Conservation (phyloP, 495 filamentous ascomycete species). For the Hyaloscypha hepaticicola region DNA sequence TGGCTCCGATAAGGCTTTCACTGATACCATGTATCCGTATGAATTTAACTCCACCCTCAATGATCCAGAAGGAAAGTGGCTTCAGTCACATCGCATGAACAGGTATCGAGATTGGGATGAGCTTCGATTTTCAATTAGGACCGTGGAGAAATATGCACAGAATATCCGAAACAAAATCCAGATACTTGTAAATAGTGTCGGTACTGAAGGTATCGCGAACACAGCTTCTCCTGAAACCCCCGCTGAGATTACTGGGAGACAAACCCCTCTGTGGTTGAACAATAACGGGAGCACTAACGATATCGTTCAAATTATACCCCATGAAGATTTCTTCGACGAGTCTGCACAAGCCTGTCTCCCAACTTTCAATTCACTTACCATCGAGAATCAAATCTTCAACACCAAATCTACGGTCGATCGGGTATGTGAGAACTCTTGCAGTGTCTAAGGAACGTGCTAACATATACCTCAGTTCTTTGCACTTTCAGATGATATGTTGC, state of each 20-base stretch:
- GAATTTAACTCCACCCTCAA: constrained; percentile 43
- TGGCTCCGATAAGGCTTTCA: constrained; percentile 40
- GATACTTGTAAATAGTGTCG: constrained; percentile 42
- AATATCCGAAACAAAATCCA: constrained; percentile 43
- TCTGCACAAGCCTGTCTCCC: constrained; percentile 39
- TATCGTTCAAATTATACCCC: constrained; percentile 39
- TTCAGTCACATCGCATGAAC: constrained; percentile 41
- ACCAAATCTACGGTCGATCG: constrained; percentile 33
- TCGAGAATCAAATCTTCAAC: constrained; percentile 44
- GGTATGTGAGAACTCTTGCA: constrained; percentile 3
- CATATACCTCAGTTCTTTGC: constrained; percentile 35
- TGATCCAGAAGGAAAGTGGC: constrained; percentile 41
- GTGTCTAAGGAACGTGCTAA: background rate
- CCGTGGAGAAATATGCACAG: constrained; percentile 40
- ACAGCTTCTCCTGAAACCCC: background rate
- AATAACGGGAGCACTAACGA: constrained; percentile 32
- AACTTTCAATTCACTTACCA: constrained; percentile 45
- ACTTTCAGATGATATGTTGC: constrained; percentile 46
- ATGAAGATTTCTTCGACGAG: constrained; percentile 46
- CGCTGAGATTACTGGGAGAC: background rate
- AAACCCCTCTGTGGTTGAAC: constrained; percentile 34
- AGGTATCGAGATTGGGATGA: constrained; percentile 47
- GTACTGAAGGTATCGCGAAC: background rate
- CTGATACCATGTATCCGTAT: constrained; percentile 36
- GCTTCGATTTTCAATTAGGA: constrained; percentile 43